These are phyloP conservation scores for Bondarzewia mesenterica DNA, from an alignment of 1,284 basidiomycete genomes.

Conservation along the genomic window DNA sequence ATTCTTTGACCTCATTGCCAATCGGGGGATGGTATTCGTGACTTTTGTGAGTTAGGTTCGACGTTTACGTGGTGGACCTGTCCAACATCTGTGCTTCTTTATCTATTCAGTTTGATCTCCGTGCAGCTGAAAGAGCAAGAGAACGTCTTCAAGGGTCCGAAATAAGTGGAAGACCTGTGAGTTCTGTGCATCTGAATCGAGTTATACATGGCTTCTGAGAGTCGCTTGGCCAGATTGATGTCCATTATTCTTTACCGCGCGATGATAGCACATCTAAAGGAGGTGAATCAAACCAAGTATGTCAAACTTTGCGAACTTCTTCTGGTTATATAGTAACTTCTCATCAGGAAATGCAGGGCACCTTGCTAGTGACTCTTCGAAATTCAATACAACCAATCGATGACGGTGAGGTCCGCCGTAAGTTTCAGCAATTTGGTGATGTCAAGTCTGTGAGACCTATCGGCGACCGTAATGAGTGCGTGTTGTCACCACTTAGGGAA, in stretches of 20 bases:
- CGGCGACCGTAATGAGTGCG: constrained; percentile 59
- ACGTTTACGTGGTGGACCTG: background rate
- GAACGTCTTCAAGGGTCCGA: constrained; percentile 82
- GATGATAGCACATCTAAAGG: constrained; percentile 73
- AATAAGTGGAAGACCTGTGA: constrained; percentile 76
- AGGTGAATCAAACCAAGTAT: constrained; percentile 82
- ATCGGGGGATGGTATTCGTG: constrained; percentile 95
- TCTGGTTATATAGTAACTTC: too few species aligned
- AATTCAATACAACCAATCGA: constrained; percentile 65
- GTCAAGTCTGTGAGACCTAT: constrained; percentile 72
- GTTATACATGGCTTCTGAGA: background rate
- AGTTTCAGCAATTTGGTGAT: constrained; percentile 85
- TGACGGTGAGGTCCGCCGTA: constrained; percentile 75
- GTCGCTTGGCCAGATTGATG: constrained; percentile 68
- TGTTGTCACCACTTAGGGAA: constrained; percentile 1
- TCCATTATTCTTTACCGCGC: constrained; percentile 92
- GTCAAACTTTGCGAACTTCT: too few species aligned
- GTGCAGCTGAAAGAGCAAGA: constrained; percentile 85
- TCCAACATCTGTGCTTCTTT: background rate
- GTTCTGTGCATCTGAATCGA: constrained; percentile 24
- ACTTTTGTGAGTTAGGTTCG: constrained; percentile 80
- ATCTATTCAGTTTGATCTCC: constrained; percentile 69
- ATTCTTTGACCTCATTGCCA: constrained; percentile 91
- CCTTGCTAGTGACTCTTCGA: constrained; percentile 70
- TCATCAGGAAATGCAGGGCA: constrained; percentile 65